Base-by-base conservation (phyloP, 139 green algal genomes). In the Micromonas commoda region DNA sequence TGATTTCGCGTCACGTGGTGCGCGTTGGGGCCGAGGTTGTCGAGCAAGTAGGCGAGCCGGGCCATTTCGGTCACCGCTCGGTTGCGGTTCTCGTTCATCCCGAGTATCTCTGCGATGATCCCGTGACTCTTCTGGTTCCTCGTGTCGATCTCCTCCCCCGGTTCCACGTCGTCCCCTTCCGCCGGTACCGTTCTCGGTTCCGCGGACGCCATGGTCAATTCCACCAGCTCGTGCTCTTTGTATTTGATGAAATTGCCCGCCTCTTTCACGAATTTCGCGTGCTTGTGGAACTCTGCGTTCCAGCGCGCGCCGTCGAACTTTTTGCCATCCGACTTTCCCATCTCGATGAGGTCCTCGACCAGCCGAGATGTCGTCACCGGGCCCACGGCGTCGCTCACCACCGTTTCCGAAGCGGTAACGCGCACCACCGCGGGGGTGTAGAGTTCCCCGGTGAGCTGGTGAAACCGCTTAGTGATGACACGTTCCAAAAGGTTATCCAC, bases 401-500 rank as follows among this genome's bases (percentile, higher is more conserved):
- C 1, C 23, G 68, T 37, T 26, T 63, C 68, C 23, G 5, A 26
- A 13, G 68, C 35, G n/a, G 19, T 37, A 2, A 75, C 21, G 3
- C 68, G 35, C 9, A 75, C 61, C 19, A 75, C 33, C 23, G 4
- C 35, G 24, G 68, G 68, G 9, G 20, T 20, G 29, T 75, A 75
- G 21, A 21, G 34, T 9, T 16, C 20, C 32, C 23, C 38, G 6
- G 60, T 31, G 24, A 26, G 23, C 34, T 61, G 68, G 19, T 35
- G 29, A 52, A 94, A 93, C 21, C 88, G 83, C 0, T 85, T 64
- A 19, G 87, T 82, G 80, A 97, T 87, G 26, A 99, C 89, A 2
- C 94, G 84, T 39, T 93, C 77, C 53, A 97, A 86, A 68, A 99
- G 83, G 86, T 97, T 94, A 60, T 99, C 95, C 1, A 91, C 90